Evolutionary conservation across 2,329 filamentous ascomycete genomes (phyloP), one percentile per base, ranked within the genome.

Genomic region (Aspergillus sclerotialis): DNA sequence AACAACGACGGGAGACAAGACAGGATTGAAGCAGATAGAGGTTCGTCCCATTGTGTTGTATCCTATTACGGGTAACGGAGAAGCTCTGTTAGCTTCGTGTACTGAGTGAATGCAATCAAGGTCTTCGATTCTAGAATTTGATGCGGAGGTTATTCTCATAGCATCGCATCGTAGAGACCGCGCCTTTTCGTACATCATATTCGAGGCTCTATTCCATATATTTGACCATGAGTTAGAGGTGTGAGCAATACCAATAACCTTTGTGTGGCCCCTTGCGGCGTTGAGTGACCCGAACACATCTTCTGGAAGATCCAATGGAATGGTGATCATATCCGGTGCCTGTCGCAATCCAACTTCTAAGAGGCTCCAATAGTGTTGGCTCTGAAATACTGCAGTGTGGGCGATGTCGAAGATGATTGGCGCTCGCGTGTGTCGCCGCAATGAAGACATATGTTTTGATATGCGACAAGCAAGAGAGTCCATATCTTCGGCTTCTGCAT

Each of bases 11-110:
- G 50, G 48, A n/a, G 49, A 46, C 11, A 53, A 28, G 8, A 42
- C 43, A 10, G 34, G 46, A 31, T 46, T 46, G 13, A 52, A 44
- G 16, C 44, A 49, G 8, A 48, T 32, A 11, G 50, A 53, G 12
- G 39, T 28, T 6, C 35, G 40, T 7, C 49, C 50, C 3, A 32
- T 42, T 2, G 30, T 42, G 14, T 52, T 52, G 30, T 52, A 52
- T 12, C 44, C 47, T 17, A 47, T 44, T 2, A 46, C 39, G 9
- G 46, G 42, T 15, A 47, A 19, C 4, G 33, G 17, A 10, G 26
- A 13, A 4, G 26, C 15, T 4, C 30, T 12, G 8, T 14, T 17
- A 9, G 32, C 16, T 4, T 37, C 32, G 7, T 39, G 36, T 8
- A 35, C 17, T 24, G 39, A 40, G 11, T 34, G 23, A 3, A 48